A percentile compares a stretch with the other conserved stretches of the same genome.
Evolutionary conservation across 495 filamentous ascomycete genomes (phyloP).

Genomic region (Xylaria cubensis): DNA sequence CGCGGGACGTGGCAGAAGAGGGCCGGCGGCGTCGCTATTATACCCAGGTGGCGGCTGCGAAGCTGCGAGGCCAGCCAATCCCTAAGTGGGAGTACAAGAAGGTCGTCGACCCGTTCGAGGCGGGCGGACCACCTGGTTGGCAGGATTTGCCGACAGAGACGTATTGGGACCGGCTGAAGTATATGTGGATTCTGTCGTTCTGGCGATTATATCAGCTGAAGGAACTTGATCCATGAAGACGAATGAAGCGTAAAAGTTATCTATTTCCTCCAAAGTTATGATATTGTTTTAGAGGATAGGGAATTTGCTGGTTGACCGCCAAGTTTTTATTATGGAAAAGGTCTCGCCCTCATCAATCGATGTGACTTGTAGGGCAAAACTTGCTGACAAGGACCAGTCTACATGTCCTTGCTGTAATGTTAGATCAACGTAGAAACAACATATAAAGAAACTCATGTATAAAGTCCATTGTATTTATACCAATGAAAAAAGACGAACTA

Average conservation of each 20-base stretch:
- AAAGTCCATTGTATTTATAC: too few species aligned
- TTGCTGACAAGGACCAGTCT: too few species aligned
- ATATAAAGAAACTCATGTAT: too few species aligned
- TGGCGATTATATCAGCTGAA: constrained; percentile 12
- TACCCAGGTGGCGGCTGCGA: background rate
- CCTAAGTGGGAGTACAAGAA: constrained; percentile 4
- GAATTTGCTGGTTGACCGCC: background rate
- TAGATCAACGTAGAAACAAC: too few species aligned
- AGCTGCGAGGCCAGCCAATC: background rate
- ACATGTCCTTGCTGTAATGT: too few species aligned
- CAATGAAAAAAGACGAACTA: too few species aligned
- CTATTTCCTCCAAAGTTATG: background rate
- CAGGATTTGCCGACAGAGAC: background rate
- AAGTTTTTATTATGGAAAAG: background rate
- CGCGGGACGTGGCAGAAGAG: background rate
- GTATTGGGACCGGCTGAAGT: constrained; percentile 11
- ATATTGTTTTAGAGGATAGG: background rate
- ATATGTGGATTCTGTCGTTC: constrained; percentile 13
- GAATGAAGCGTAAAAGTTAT: background rate
- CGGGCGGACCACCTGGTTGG: constrained; percentile 9
- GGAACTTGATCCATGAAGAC: background rate
- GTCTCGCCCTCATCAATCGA: too few species aligned
- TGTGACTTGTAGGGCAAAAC: too few species aligned
- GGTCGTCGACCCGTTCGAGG: background rate
- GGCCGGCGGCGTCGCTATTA: background rate